Conservation (phyloP, 169 alveolate species). For the Plasmodium vinckei region DNA sequence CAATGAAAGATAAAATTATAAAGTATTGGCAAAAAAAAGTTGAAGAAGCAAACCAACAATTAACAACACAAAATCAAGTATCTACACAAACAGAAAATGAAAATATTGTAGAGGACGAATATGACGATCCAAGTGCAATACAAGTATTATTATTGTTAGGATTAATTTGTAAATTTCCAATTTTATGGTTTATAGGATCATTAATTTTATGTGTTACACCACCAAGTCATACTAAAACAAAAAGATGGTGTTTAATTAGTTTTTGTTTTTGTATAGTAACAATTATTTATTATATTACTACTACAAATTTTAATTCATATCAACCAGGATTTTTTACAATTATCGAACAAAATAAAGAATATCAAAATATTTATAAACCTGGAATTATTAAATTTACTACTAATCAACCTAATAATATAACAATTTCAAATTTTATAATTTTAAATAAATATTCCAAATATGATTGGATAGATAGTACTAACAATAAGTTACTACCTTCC, state of each 20-base stretch:
- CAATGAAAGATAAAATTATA: constrained; percentile 62
- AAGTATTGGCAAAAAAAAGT: constrained; percentile 65
- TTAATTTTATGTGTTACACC: constrained; percentile 68
- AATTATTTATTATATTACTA: constrained; percentile 40
- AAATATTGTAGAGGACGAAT: constrained; percentile 30
- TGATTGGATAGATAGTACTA: constrained; percentile 3
- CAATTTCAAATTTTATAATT: neutral
- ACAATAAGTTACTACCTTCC: too few species aligned
- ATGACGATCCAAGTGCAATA: constrained; percentile 68
- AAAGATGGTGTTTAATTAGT: constrained; percentile 59
- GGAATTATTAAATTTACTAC: constrained; percentile 26
- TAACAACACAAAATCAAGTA: constrained; percentile 39
- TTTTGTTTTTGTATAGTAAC: constrained; percentile 45
- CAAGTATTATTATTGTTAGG: constrained; percentile 69
- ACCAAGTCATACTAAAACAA: constrained; percentile 52
- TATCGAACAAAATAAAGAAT: constrained; percentile 27
- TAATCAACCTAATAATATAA: too few species aligned
- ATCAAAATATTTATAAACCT: neutral
- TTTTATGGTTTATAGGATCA: constrained; percentile 68
- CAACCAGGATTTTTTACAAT: constrained; percentile 33
- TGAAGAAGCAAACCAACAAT: constrained; percentile 62
- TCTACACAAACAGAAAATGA: constrained; percentile 4
- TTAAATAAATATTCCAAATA: constrained; percentile 4
- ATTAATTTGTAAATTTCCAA: constrained; percentile 64
- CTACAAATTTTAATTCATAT: constrained; percentile 30